These are phyloP conservation scores for Aspergillus novoparasiticus DNA, from an alignment of 2,329 filamentous ascomycete genomes.

Conservation along the genomic window DNA sequence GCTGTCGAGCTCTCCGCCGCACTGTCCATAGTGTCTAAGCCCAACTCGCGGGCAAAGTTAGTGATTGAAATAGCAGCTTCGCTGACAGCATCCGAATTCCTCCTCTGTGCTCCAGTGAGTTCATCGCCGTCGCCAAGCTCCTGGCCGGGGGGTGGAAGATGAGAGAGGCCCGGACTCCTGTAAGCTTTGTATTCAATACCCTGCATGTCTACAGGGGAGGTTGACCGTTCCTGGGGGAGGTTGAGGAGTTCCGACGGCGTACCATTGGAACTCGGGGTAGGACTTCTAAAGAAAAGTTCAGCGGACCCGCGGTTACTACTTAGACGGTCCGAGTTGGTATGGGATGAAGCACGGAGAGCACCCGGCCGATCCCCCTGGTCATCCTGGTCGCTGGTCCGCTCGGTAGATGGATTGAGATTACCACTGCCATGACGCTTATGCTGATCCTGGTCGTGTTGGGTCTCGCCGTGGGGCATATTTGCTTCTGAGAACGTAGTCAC, in stretches of 20 bases:
- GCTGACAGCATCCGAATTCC: slow-evolving; percentile 32
- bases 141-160: slow-evolving; percentile 25
- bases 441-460: slow-evolving; percentile 24
- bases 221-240: slow-evolving; percentile 20
- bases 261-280: slow-evolving; percentile 19
- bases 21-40: slow-evolving; percentile 64
- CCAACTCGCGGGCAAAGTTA: slow-evolving; percentile 42
- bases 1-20: slow-evolving; percentile 65
- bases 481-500: slow-evolving; percentile 24
- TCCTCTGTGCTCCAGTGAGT: slow-evolving; percentile 19
- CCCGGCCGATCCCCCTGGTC: slow-evolving; percentile 11
- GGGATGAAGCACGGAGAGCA: slow-evolving; percentile 21
- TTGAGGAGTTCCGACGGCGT: slow-evolving; percentile 24
- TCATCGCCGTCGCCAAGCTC: slow-evolving; percentile 13
- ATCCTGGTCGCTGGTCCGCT: slow-evolving; percentile 10
- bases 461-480: slow-evolving; percentile 25
- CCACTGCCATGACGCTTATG: slow-evolving; percentile 29
- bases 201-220: slow-evolving; percentile 14
- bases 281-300: slow-evolving; percentile 25
- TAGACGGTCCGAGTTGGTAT: slow-evolving; percentile 22
- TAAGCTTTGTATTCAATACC: slow-evolving; percentile 25
- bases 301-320: slow-evolving; percentile 25
- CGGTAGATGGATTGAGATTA: slow-evolving; percentile 30
- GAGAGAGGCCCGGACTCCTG: slow-evolving; percentile 17
- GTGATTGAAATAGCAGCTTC: slow-evolving; percentile 39